These are phyloP conservation scores for Allium sativum DNA, from an alignment of 106 monocot genomes.

Conservation along the genomic window DNA sequence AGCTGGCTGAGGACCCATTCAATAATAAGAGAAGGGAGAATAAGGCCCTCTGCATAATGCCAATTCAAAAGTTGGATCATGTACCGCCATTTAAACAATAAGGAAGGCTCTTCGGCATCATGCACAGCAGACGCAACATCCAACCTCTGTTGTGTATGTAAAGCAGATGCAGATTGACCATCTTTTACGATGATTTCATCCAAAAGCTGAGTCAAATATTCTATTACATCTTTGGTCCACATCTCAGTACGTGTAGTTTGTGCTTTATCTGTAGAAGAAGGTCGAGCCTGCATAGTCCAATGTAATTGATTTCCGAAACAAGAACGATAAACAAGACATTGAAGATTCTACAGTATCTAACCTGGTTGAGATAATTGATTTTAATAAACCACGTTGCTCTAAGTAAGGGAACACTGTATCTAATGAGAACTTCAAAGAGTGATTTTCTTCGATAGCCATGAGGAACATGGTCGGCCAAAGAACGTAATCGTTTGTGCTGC, in stretches of 20 bases:
- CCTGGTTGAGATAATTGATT: conserved; percentile 98
- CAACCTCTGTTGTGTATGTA: conserved; percentile 26
- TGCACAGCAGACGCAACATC: conserved; percentile 21
- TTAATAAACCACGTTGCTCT: conserved; percentile 97
- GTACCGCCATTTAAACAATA: conserved; percentile 77
- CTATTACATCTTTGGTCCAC: conserved; percentile 88
- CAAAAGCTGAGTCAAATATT: conserved; percentile 80
- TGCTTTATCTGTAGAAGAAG: conserved; percentile 47
- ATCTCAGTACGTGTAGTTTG: conserved; percentile 59
- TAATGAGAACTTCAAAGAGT: conserved; percentile 85
- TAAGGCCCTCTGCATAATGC: conserved; percentile 76
- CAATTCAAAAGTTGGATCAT: conserved; percentile 70
- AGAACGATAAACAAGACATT: background rate
- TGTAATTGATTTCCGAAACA: conserved; percentile 1
- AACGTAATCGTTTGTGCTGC: conserved; percentile 60
- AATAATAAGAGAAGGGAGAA: conserved; percentile 63
- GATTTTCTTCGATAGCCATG: conserved; percentile 88
- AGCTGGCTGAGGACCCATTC: conserved; percentile 76
- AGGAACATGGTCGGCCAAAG: conserved; percentile 88
- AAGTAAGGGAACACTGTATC: conserved; percentile 75
- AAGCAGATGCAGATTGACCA: conserved; percentile 28
- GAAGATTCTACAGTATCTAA: conserved; percentile 6
- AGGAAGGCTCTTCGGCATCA: conserved; percentile 51
- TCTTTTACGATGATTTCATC: conserved; percentile 75
- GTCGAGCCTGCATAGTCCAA: conserved; percentile 34